phyloP scores from a whole-genome alignment of 1,284 basidiomycete species.

The Golubevia sp. region DNA sequence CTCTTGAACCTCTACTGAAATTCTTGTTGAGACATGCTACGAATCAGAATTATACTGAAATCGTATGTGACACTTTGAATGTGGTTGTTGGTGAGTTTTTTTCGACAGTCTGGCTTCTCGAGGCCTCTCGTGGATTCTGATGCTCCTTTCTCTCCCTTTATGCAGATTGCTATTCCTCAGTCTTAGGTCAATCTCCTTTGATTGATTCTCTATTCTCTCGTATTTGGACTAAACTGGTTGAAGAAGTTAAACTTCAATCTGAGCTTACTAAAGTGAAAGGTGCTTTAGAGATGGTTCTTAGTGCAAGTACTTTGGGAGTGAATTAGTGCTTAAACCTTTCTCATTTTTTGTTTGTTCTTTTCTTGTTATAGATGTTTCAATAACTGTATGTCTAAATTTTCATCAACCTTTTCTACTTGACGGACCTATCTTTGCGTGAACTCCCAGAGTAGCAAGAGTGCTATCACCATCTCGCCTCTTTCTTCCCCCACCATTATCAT shows the following conservation, averaged over 20 bases:
- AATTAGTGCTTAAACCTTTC: no score
- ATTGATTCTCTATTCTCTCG: conserved; percentile 83
- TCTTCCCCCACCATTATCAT: no score
- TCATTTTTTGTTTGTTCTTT: no score
- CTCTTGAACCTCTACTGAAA: conserved; percentile 85
- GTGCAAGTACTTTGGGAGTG: conserved; percentile 67
- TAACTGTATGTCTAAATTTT: no score
- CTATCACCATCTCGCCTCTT: no score
- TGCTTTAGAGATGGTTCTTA: conserved; percentile 87
- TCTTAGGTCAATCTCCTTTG: conserved; percentile 89
- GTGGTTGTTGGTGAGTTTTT: conserved; percentile 77
- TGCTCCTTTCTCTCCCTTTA: not conserved
- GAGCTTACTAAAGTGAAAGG: conserved; percentile 83
- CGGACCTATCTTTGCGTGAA: no score
- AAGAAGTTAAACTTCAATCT: conserved; percentile 87
- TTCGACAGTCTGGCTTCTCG: not conserved
- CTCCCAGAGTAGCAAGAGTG: no score
- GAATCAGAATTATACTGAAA: conserved; percentile 86
- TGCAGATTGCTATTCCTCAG: conserved; percentile 85
- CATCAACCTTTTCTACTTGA: no score
- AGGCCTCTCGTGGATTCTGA: not conserved
- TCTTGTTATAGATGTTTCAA: no score
- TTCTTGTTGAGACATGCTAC: conserved; percentile 83
- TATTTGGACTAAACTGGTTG: conserved; percentile 78
- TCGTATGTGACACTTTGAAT: conserved; percentile 80